Percentiles rank a stretch among this genome's conserved stretches.
Conservation (phyloP, 2,329 filamentous ascomycete genomes). For the Aphanocladium album region DNA sequence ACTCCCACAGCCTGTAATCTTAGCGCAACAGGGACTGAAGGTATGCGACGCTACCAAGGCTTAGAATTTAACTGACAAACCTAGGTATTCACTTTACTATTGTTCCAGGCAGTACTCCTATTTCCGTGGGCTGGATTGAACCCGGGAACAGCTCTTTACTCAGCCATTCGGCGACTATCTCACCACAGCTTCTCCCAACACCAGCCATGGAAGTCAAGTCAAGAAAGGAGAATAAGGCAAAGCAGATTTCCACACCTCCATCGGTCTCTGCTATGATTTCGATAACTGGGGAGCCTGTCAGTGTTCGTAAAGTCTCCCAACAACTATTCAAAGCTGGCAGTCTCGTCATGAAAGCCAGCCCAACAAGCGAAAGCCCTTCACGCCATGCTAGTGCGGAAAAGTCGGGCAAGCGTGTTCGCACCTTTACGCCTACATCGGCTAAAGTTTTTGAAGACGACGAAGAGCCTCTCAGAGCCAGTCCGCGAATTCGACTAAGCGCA, state of each 20-base stretch:
- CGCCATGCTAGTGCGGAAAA: slow-evolving; percentile 24
- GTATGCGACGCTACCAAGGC: not conserved
- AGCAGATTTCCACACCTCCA: not conserved
- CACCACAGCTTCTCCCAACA: slow-evolving; percentile 25
- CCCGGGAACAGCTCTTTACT: slow-evolving; percentile 45
- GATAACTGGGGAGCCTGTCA: slow-evolving; percentile 21
- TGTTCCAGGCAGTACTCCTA: not conserved
- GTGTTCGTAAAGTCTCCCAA: slow-evolving; percentile 38
- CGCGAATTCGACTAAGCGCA: slow-evolving; percentile 20
- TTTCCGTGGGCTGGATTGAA: slow-evolving; percentile 33
- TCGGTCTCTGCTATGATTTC: slow-evolving; percentile 14
- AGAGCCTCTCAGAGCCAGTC: slow-evolving; percentile 32
- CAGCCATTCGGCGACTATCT: slow-evolving; percentile 40
- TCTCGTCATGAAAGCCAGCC: slow-evolving; percentile 16
- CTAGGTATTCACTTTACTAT: not conserved
- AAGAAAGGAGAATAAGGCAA: slow-evolving; percentile 36
- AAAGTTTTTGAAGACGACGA: slow-evolving; percentile 45
- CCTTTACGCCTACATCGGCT: slow-evolving; percentile 42
- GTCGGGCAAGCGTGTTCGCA: slow-evolving; percentile 40
- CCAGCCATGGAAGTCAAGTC: slow-evolving; percentile 37
- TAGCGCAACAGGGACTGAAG: slow-evolving; percentile 11
- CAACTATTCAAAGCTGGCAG: slow-evolving; percentile 28
- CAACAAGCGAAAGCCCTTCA: slow-evolving; percentile 17
- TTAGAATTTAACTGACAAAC: not conserved
- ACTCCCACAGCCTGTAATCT: slow-evolving; percentile 30